phyloP scores from a whole-genome alignment of 140 eudicot genomes.

The Anethum foeniculum region DNA sequence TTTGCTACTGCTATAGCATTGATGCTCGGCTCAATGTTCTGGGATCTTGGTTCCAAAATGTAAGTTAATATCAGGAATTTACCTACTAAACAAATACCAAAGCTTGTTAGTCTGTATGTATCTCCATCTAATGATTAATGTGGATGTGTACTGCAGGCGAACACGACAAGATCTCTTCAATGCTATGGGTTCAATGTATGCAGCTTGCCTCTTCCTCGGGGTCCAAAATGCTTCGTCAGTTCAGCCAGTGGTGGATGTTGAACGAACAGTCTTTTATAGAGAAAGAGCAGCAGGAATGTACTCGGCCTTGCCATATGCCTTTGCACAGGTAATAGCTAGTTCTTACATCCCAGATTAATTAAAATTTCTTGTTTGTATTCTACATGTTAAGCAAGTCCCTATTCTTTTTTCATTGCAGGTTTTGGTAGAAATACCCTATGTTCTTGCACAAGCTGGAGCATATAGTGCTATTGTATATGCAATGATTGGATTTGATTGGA shows the following conservation, averaged over 20 bases:
- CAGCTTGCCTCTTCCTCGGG: conserved; percentile 56
- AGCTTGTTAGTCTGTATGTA: conserved; percentile 26
- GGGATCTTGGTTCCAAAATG: conserved; percentile 72
- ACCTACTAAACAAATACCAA: neutral
- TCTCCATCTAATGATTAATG: neutral
- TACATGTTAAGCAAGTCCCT: neutral
- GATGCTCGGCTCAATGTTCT: conserved; percentile 64
- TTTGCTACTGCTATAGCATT: conserved; percentile 62
- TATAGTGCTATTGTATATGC: conserved; percentile 54
- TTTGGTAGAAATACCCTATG: conserved; percentile 58
- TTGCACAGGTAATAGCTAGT: conserved; percentile 43
- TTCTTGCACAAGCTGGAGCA: conserved; percentile 31
- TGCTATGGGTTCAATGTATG: conserved; percentile 81
- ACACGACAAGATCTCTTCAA: conserved; percentile 38
- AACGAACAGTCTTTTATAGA: conserved; percentile 69
- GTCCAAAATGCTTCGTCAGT: conserved; percentile 54
- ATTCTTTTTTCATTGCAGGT: conserved; percentile 23
- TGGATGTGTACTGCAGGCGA: conserved; percentile 22
- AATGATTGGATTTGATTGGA: conserved; percentile 71
- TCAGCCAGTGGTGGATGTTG: conserved; percentile 73
- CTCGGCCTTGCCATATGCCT: conserved; percentile 77
- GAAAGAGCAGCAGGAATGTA: conserved; percentile 93
- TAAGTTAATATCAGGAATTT: conserved; percentile 11
- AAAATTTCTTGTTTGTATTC: neutral
- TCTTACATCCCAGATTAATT: neutral